A percentile compares a stretch with the other conserved stretches of the same genome.
Evolutionary conservation across 1,284 basidiomycete genomes (phyloP).

Genomic region (Vanrija sp.): DNA sequence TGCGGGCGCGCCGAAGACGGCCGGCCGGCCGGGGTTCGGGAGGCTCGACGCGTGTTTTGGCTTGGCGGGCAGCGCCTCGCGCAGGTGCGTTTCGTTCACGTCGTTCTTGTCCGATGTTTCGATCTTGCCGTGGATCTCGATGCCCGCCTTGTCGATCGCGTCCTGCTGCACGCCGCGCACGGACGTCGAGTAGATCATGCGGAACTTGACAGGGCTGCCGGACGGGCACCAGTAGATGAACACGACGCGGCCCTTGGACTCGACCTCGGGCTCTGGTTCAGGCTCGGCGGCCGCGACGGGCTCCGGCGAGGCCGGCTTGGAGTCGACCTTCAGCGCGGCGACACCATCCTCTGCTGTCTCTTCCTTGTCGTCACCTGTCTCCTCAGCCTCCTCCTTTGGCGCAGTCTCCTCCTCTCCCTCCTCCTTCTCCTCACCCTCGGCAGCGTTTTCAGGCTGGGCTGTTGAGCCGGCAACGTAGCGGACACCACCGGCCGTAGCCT

Average conservation of each 20-base stretch:
- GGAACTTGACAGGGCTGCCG: conserved; percentile 68
- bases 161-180: conserved; percentile 58
- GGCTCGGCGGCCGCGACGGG: conserved; percentile 1
- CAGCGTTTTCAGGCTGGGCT: conserved; percentile 5
- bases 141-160: conserved; percentile 54
- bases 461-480: conserved; percentile 21
- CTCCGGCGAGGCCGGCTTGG: conserved; percentile 1
- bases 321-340: conserved; percentile 1
- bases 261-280: neutral
- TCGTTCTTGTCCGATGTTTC: conserved; percentile 78
- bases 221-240: conserved; percentile 87
- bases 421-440: conserved; percentile 5
- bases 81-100: conserved; percentile 59
- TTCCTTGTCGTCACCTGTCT: conserved; percentile 1
- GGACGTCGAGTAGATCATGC: conserved; percentile 81
- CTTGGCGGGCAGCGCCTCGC: conserved; percentile 52
- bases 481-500: conserved; percentile 37
- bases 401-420: neutral
- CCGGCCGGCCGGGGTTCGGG: conserved; percentile 1
- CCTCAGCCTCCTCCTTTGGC: conserved; percentile 6
- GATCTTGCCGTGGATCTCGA: conserved; percentile 53
- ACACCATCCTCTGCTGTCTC: conserved; percentile 11
- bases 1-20: conserved; percentile 16
- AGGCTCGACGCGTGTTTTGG: conserved; percentile 1
- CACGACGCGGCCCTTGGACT: conserved; percentile 51